These are phyloP conservation scores for Suillus alpinus DNA, from an alignment of 768 basidiomycete species.

Conservation along the genomic window DNA sequence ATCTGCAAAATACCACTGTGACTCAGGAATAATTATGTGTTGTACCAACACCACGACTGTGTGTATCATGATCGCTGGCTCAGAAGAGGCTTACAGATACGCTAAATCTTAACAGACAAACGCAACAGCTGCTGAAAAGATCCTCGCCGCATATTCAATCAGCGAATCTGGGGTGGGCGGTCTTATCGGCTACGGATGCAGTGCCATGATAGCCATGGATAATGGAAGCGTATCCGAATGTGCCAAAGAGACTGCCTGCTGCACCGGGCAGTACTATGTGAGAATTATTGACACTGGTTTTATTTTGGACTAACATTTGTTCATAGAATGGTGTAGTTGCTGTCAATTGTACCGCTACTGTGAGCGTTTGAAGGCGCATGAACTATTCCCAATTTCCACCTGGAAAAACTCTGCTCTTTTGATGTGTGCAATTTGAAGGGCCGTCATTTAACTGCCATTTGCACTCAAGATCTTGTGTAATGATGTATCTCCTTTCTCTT, in stretches of 20 bases:
- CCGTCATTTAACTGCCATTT: not conserved
- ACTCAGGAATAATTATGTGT: not conserved
- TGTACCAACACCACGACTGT: not conserved
- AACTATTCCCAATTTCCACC: not conserved
- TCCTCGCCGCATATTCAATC: not conserved
- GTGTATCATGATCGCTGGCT: not conserved
- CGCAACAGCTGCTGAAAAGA: not conserved
- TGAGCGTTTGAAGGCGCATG: not conserved
- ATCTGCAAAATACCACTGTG: not conserved
- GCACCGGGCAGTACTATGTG: not conserved
- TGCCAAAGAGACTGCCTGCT: not conserved
- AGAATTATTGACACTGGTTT: conserved; percentile 18
- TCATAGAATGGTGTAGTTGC: not conserved
- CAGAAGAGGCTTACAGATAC: too few species aligned
- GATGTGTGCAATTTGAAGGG: not conserved
- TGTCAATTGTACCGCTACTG: not conserved
- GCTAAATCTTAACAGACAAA: not conserved
- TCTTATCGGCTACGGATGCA: not conserved
- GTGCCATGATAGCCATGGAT: not conserved
- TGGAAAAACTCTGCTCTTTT: not conserved
- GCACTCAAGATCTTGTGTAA: not conserved
- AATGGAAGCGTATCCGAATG: not conserved
- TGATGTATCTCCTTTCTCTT: not conserved
- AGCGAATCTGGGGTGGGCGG: not conserved
- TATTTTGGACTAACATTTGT: not conserved